Evolutionary conservation across 768 basidiomycete genomes (phyloP).

Genomic region (Boletus sp.): DNA sequence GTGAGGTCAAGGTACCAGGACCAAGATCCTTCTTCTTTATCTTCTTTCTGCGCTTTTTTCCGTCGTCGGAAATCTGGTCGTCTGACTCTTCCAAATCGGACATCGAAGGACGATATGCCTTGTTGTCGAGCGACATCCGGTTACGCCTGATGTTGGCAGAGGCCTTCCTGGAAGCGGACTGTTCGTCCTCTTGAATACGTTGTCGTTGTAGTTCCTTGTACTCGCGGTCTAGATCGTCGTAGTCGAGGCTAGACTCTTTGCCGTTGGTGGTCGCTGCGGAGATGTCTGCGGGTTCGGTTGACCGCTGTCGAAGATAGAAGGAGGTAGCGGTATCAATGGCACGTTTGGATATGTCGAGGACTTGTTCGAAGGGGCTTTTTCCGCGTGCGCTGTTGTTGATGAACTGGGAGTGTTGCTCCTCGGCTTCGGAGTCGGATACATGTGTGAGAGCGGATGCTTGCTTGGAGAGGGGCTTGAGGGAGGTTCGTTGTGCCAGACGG

Average conservation of each 20-base stretch:
- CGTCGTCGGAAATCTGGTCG: conserved; percentile 54
- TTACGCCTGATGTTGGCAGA: conserved; percentile 44
- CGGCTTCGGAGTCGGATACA: conserved; percentile 70
- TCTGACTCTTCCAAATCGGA: conserved; percentile 68
- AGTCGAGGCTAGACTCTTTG: conserved; percentile 64
- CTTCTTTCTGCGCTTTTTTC: conserved; percentile 47
- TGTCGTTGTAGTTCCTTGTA: conserved; percentile 40
- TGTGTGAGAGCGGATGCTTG: conserved; percentile 44
- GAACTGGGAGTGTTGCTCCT: conserved; percentile 37
- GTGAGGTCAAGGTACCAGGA: conserved; percentile 58
- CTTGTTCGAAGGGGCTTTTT: conserved; percentile 67
- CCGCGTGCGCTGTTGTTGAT: conserved; percentile 44
- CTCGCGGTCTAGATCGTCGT: conserved; percentile 70
- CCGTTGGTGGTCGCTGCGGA: conserved; percentile 38
- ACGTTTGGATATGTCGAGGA: conserved; percentile 53
- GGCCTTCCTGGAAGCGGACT: conserved; percentile 33
- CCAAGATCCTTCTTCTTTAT: conserved; percentile 49
- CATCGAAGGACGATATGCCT: conserved; percentile 68
- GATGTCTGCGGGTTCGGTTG: conserved; percentile 49
- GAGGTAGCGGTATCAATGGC: conserved; percentile 50
- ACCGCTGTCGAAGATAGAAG: conserved; percentile 63
- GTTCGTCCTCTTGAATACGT: conserved; percentile 19
- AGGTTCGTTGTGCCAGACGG: conserved; percentile 35
- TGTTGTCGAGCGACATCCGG: conserved; percentile 74
- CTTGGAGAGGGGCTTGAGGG: conserved; percentile 52